Base-by-base conservation (phyloP, 345 rosid genomes). In the Bruguiera gymnorhiza region DNA sequence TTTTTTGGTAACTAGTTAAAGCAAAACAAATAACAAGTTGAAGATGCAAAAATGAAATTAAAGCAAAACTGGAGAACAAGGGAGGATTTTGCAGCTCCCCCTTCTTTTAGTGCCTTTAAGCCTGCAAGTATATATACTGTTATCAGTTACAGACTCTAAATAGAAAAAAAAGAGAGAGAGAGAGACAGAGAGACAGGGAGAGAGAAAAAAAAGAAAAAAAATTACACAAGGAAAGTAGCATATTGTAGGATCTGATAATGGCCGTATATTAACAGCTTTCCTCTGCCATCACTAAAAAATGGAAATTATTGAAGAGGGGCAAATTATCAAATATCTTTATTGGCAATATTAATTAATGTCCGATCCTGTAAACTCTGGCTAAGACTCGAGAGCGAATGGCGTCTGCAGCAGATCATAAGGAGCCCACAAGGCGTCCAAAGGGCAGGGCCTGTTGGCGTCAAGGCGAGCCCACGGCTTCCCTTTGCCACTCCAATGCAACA, bases 401-500 rank as follows among this genome's bases (percentile, higher is more conserved):
- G 77, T 65, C 19, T 69, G 78, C 29, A 77, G 30, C 0, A 81
- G 79, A 69, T 81, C 84, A 20, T 81, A 81, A n/a, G 84, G 84
- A 53, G 81, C 79, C 84, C 84, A 81, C 8, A 81, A 58, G 9
- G 79, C 72, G 53, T 81, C 84, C 58, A 81, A 5, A 3, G 84
- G 81, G 27, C 84, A 81, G 1, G 81, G 70, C 59, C 73, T 66
- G 63, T 72, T 75, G 5, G 65, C 66, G 29, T 77, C 81, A 3
- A 81, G 65, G 39, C 84, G 67, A 57, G 34, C 78, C 84, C 84
- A 81, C 0, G 84, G 84, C 61, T 81, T 81, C 50, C 84, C 84
- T 70, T 81, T 81, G 7, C 84, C 84, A 43, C 84, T 81, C 84
- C 84, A 81, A 65, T 81, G 84, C 70, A 81, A n/a, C 20, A 81